Base-by-base conservation (phyloP, 1,284 basidiomycete genomes). In the Moesziomyces sp. region DNA sequence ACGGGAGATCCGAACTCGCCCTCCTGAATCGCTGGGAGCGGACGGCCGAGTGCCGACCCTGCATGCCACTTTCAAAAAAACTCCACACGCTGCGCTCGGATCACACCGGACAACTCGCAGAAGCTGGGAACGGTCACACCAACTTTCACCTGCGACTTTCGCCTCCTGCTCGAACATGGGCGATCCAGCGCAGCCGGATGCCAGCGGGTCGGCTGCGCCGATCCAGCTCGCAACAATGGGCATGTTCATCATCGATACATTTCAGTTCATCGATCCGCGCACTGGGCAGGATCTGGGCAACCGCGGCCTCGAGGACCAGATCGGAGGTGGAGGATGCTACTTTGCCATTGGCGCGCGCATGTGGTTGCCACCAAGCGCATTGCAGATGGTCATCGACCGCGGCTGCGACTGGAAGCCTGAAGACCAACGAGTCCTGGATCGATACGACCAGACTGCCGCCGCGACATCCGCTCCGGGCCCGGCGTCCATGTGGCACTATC, bases 271-370 rank as follows among this genome's bases (percentile, higher is more conserved):
- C 54, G 51, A 75, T 23, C 57, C 62, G 0, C 16, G 10, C 14
- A 57, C 68, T 0, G 60, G 60, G 11, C 42, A 52, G 14, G 62
- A 69, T 49, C 56, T 69, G 11, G 69, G 69, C 38, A 72, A 72
- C 44, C 69, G 58, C 23, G 63, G 59, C 9, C 44, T 77, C 5
- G 47, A 55, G 42, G 52, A 76, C 50, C 67, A 94, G 91, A 93
- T 97, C 65, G 94, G 94, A 33, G 94, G 94, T 0, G 94, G 93
- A 7, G 94, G 94, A 0, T 92, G 87, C 9, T 86, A 86, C 58
- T 83, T 83, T 59, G 86, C 87, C 45, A 87, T 94, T 45, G 93
- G 93, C 5, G 90, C 92, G 23, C 88, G 93, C 40, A 89, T 94
- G 81, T 93, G 93, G 91, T 56, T 57, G 80, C 73, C 50, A 5